Base-by-base conservation (phyloP, 1,284 basidiomycete genomes). In the Phellinidium pouzarii region DNA sequence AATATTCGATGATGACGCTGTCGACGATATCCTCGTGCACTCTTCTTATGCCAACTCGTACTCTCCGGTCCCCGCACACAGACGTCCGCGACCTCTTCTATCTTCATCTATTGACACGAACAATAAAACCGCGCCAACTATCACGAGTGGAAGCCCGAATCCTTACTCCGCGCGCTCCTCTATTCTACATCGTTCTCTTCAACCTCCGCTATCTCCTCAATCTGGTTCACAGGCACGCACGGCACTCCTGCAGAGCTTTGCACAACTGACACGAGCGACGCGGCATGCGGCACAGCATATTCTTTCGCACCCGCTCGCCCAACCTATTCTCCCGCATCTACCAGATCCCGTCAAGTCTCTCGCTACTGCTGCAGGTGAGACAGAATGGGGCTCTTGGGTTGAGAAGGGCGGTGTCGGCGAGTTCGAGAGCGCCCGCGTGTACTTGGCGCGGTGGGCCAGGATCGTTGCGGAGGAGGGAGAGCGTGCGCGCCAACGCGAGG, bases 381-480 rank as follows among this genome's bases (percentile, higher is more conserved):
- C 83, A 67, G 87, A 91, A 60, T 89, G 90, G 81, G 80, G 84
- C 9, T 88, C 86, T 58, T 89, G 87, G 87, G 82, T 90, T 7
- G 85, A 90, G 64, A 84, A 89, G 62, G 88, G 88, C 12, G 91
- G 89, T 3, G 86, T 92, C 7, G 90, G 86, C 11, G 92, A 94
- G 66, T 99, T 95, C 65, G 96, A 99, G 67, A 89, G 88, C 53
- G 95, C 96, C 0, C 76, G 95, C 2, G 91, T 99, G 4, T 99
- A 98, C 66, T 79, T 99, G 6, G 96, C 96, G 1, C 80, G 91
- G 26, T 99, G 96, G 96, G 95, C 96, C 0, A 76, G 94, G 49
- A 85, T 93, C 44, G 95, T 99, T 0, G 95, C 94, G 1, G 94
- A 96, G 68, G 94, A 96, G 65, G 94, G 94, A 5, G 94, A 97